phyloP scores from a whole-genome alignment of 1,284 basidiomycete species.

The Stygiomarasmius scandens region DNA sequence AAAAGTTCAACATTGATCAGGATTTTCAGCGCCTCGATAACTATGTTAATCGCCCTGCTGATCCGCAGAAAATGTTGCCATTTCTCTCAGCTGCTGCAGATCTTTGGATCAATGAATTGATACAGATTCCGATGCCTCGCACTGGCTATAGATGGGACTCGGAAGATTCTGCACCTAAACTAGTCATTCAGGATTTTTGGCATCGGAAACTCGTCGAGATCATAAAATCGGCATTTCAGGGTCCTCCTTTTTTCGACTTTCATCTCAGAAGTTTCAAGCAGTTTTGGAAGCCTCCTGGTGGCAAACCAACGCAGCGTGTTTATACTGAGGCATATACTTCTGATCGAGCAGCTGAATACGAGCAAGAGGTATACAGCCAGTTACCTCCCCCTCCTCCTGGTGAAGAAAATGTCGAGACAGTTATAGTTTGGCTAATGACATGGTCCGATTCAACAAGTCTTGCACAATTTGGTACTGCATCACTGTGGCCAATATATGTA shows the following conservation, averaged over 20 bases:
- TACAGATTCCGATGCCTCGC: background rate
- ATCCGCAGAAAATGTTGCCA: background rate
- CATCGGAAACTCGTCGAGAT: constrained; percentile 9
- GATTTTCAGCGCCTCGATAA: background rate
- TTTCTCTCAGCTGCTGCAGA: background rate
- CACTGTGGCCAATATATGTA: constrained; percentile 1
- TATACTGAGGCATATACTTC: constrained; percentile 24
- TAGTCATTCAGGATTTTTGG: constrained; percentile 8
- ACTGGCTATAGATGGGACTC: background rate
- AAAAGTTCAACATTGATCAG: background rate
- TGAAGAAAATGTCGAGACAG: constrained; percentile 22
- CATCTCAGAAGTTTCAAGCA: constrained; percentile 29
- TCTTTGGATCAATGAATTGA: background rate
- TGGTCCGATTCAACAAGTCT: background rate
- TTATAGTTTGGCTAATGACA: background rate
- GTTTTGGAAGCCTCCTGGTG: constrained; percentile 23
- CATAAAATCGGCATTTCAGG: background rate
- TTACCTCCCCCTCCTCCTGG: constrained; percentile 15
- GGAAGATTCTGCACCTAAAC: background rate
- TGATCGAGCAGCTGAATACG: background rate
- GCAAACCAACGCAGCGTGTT: constrained; percentile 16
- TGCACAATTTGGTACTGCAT: background rate
- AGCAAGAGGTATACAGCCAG: background rate
- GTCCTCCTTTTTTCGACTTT: constrained; percentile 14
- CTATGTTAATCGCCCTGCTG: background rate